Percentiles rank a stretch among this genome's conserved stretches.
phyloP scores from a whole-genome alignment of 495 filamentous ascomycete genomes.

The Tuber calosporum region DNA sequence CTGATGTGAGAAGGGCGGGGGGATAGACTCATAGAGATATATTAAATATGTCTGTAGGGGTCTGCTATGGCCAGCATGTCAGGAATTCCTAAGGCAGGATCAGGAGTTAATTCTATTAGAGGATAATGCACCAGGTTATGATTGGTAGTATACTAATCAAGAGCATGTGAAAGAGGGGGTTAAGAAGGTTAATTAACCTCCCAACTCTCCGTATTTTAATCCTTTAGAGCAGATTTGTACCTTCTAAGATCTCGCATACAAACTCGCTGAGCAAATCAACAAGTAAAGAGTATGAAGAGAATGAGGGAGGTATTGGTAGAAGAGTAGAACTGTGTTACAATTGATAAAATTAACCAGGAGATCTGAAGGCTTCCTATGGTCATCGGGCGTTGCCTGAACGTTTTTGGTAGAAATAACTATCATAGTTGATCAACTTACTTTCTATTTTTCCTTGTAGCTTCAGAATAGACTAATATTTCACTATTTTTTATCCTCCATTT shows the following conservation, averaged over 20 bases:
- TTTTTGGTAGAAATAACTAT: conserved; percentile 13
- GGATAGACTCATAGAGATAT: conserved; percentile 16
- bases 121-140: background rate
- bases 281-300: too few species aligned
- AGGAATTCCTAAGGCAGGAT: background rate
- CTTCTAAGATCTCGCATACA: background rate
- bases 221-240: conserved; percentile 8
- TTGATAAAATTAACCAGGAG: conserved; percentile 15
- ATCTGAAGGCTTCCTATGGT: conserved; percentile 8
- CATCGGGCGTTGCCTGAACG: conserved; percentile 7
- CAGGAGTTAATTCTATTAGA: conserved; percentile 8
- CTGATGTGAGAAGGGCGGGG: background rate
- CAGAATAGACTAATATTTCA: background rate
- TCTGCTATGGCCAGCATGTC: conserved; percentile 9
- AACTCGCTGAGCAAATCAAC: too few species aligned
- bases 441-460: background rate
- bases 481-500: background rate
- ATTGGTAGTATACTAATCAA: conserved; percentile 9
- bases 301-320: conserved; percentile 6
- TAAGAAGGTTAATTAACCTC: background rate
- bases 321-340: conserved; percentile 13
- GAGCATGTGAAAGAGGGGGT: background rate
- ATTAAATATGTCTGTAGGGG: conserved; percentile 7
- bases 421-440: background rate
- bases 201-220: conserved; percentile 2